Evolutionary conservation across 306 rosid species (phyloP).

Genomic region (Castanopsis chinensis): DNA sequence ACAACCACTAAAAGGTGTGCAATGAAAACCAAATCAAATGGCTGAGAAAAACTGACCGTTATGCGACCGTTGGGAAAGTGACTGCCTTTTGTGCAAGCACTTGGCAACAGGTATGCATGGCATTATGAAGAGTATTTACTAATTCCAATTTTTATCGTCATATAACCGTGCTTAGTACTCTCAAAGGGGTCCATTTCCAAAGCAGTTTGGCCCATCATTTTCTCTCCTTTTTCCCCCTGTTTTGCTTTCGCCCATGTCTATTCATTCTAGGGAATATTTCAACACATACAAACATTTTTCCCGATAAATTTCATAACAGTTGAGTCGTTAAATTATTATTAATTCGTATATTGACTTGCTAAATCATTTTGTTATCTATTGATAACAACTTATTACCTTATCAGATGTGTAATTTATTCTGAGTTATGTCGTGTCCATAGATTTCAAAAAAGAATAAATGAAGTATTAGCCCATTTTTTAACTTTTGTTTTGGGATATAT

Average conservation of each 20-base stretch:
- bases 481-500: too few species aligned
- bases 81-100: conserved; percentile 10
- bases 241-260: background rate
- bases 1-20: conserved; percentile 13
- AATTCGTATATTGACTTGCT: too few species aligned
- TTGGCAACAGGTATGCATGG: background rate
- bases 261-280: background rate
- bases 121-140: background rate
- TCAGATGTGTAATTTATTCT: too few species aligned
- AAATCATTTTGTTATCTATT: too few species aligned
- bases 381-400: too few species aligned
- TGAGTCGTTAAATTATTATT: too few species aligned
- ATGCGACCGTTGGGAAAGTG: conserved; percentile 49
- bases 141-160: background rate
- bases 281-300: too few species aligned
- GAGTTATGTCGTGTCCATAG: too few species aligned
- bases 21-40: background rate
- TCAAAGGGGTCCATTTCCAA: background rate
- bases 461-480: too few species aligned
- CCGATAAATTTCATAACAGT: too few species aligned
- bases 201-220: background rate
- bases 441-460: too few species aligned
- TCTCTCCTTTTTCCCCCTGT: background rate
- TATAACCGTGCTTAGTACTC: background rate
- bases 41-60: conserved; percentile 29